Evolutionary conservation across 768 basidiomycete species (phyloP).

Genomic region (Hygrophorus pudorinus): DNA sequence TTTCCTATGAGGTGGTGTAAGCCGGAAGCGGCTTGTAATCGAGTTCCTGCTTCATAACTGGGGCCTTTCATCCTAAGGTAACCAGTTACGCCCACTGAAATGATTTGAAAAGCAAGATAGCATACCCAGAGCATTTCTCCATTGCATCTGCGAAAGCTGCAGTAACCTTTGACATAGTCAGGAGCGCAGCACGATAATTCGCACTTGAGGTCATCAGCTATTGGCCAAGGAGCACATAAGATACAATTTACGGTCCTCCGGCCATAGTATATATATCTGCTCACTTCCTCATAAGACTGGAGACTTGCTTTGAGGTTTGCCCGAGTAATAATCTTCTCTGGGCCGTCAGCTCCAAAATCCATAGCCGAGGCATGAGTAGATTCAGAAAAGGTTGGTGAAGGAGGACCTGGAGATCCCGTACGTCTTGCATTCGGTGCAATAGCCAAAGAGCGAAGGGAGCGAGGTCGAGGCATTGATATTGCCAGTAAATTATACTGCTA

Average conservation of each 20-base stretch:
- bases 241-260: not conserved
- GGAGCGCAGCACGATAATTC: slow-evolving; percentile 70
- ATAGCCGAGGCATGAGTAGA: slow-evolving; percentile 69
- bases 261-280: not conserved
- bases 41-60: slow-evolving; percentile 68
- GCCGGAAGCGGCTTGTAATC: slow-evolving; percentile 79
- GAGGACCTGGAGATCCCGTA: slow-evolving; percentile 44
- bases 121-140: slow-evolving; percentile 75
- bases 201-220: slow-evolving; percentile 72
- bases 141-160: slow-evolving; percentile 82
- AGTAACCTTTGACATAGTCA: slow-evolving; percentile 74
- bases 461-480: slow-evolving; percentile 41
- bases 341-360: slow-evolving; percentile 66
- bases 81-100: slow-evolving; percentile 2
- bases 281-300: slow-evolving; percentile 72
- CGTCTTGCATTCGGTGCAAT: slow-evolving; percentile 32
- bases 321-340: slow-evolving; percentile 75
- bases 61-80: slow-evolving; percentile 61
- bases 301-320: slow-evolving; percentile 68
- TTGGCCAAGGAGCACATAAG: not conserved
- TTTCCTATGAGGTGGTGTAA: slow-evolving; percentile 88
- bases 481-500: not conserved
- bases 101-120: slow-evolving; percentile 5
- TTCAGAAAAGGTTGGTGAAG: slow-evolving; percentile 81
- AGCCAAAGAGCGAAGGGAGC: slow-evolving; percentile 46